Evolutionary conservation across 768 basidiomycete genomes (phyloP), one percentile per base, ranked within the genome.

Genomic region (Trametes gibbosa): DNA sequence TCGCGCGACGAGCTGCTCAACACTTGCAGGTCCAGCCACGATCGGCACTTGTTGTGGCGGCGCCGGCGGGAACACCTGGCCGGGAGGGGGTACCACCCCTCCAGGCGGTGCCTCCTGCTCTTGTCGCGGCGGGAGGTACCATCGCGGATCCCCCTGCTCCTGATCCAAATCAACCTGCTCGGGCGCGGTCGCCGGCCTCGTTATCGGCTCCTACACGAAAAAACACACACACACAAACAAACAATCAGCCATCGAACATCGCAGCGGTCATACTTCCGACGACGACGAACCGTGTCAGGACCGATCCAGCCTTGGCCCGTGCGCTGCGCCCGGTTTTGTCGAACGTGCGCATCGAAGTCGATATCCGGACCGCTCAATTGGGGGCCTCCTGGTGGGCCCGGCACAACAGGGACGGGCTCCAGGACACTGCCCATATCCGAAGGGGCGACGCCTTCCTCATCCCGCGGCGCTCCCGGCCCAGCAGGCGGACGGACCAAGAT

Each of bases 21-120:
- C 1, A 78, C 84, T 71, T 62, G 86, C 85, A 41, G 83, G 84
- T 45, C 79, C 79, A 27, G 75, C 68, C 29, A 82, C 32, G 17
- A 52, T 52, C 21, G 65, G 56, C 3, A 42, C 47, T 17, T 10
- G 32, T 16, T 40, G 45, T 16, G 51, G 58, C 4, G 37, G 37
- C 23, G 21, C 34, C 10, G 14, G 45, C n/a, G 46, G 25, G 37
- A 53, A 41, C 42, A n/a, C 14, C 25, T 24, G 10, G 13, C 56
- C 59, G 14, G 63, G 60, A 27, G 61, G 61, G 8, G 49, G 45
- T 13, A 27, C 43, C 8, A 50, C 55, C 3, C 14, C 34, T 19
- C 13, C 4, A 16, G 43, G 46, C 3, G 13, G 29, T 9, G 3
- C 19, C 32, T 21, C 7, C 34, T 56, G 47, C 17, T 32, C 24